A percentile compares a stretch with the other conserved stretches of the same genome.
Evolutionary conservation across 2,329 filamentous ascomycete genomes (phyloP).

Genomic region (Paraphoma sp.): DNA sequence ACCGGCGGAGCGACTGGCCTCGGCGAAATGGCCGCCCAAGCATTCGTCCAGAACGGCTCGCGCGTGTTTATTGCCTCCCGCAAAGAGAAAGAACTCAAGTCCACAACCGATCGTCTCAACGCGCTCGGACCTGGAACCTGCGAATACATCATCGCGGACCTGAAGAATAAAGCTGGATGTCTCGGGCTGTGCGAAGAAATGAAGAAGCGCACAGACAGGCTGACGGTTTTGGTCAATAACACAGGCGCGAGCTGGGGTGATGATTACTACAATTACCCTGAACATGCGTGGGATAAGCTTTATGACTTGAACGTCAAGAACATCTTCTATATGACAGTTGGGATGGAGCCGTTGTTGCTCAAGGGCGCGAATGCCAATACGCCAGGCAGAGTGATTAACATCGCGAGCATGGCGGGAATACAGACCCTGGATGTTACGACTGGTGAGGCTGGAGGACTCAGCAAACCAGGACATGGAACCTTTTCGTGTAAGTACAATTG

Average conservation of each 20-base stretch:
- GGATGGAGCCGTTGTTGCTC: conserved; percentile 55
- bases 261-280: conserved; percentile 64
- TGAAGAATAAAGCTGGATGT: conserved; percentile 60
- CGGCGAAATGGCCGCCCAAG: conserved; percentile 63
- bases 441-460: conserved; percentile 57
- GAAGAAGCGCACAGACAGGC: conserved; percentile 49
- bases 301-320: conserved; percentile 63
- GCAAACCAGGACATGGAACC: conserved; percentile 59
- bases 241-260: conserved; percentile 63
- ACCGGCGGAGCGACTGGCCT: conserved; percentile 60
- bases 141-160: conserved; percentile 58
- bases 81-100: conserved; percentile 58
- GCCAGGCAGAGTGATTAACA: conserved; percentile 60
- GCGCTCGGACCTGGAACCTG: conserved; percentile 60
- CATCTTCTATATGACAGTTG: conserved; percentile 56
- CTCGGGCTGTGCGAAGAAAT: conserved; percentile 57
- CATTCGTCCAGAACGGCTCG: conserved; percentile 60
- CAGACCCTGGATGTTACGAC: conserved; percentile 55
- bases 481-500: conserved; percentile 51
- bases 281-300: conserved; percentile 64
- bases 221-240: conserved; percentile 61
- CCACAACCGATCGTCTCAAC: conserved; percentile 57
- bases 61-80: conserved; percentile 62
- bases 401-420: conserved; percentile 57
- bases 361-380: conserved; percentile 53